A percentile compares a stretch with the other conserved stretches of the same genome.
These are phyloP conservation scores for Chloromonas sp. DNA, from an alignment of 163 green algal genomes.

Conservation along the genomic window DNA sequence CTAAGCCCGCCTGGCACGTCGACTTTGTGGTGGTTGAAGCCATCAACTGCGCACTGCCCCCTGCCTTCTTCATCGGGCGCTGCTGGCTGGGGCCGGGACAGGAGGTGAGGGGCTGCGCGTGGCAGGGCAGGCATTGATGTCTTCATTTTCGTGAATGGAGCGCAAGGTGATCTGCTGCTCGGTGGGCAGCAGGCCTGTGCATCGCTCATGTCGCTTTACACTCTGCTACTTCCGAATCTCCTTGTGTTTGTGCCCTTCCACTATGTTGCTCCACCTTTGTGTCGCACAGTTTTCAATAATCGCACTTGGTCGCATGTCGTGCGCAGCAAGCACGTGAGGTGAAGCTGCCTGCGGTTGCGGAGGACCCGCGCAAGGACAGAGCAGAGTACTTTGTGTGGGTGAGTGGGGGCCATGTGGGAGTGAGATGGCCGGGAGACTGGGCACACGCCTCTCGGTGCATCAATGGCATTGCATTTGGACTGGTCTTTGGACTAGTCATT, in stretches of 20 bases:
- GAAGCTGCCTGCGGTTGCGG: neutral
- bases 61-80: conserved; percentile 9
- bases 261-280: no score
- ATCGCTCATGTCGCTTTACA: neutral
- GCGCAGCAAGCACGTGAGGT: neutral
- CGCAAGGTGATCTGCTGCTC: neutral
- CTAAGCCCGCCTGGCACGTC: conserved; percentile 51
- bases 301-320: no score
- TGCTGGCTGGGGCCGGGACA: neutral
- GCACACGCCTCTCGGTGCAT: no score
- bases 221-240: no score
- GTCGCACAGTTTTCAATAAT: no score
- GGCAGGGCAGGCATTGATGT: neutral
- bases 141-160: neutral
- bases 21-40: conserved; percentile 35
- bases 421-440: no score
- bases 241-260: no score
- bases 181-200: neutral
- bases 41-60: neutral
- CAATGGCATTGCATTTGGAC: no score
- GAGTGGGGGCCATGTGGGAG: neutral
- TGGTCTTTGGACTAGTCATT: no score
- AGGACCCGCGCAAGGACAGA: neutral
- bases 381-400: conserved; percentile 2
- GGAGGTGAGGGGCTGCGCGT: neutral